Base-by-base conservation (phyloP, 73 alveolate species). In the Urostyla sp. region DNA sequence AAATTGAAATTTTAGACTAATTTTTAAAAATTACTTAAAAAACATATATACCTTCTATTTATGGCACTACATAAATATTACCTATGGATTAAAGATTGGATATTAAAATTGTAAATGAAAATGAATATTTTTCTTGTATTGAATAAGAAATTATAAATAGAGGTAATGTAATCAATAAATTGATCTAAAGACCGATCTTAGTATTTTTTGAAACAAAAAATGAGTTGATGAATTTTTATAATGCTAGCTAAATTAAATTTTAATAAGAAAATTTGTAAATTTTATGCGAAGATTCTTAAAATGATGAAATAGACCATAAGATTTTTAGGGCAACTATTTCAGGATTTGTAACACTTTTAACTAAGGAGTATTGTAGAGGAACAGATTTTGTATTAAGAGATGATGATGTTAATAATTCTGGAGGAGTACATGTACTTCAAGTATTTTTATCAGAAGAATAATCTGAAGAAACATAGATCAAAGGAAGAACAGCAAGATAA, bases 41-140 rank as follows among this genome's bases (percentile, higher is more conserved):
- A 72, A 84, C 90, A 0, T 0, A 30, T 13, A 43, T 75, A 6
- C 92, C 92, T 6, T 57, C 84, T 26, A 89, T 84, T n/a, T 84
- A 57, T 59, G 92, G 92, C 54, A 31, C 52, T 27, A 74, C 52
- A 24, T 57, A 77, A 24, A 34, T 48, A 3, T 32, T 38, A 0
- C 74, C 60, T 52, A 45, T 63, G 37, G 67, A 59, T 20, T 54
- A 75, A 43, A 10, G 52, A 10, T 16, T 16, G 20, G 10, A 16
- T 16, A 40, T 11, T 11, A 16, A 40, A 16, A 16, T 11, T 40
- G 20, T 11, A 40, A 16, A 40, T 40, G 20, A 40, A 40, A 10
- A 40, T 11, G 52, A 40, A 10, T 40, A 16, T 11, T 10, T 11
- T 11, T 40, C 20, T 11, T 10, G 10, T 11, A 10, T 40, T 40